phyloP scores from a whole-genome alignment of 2,329 filamentous ascomycete species.

The Alternaria panax region DNA sequence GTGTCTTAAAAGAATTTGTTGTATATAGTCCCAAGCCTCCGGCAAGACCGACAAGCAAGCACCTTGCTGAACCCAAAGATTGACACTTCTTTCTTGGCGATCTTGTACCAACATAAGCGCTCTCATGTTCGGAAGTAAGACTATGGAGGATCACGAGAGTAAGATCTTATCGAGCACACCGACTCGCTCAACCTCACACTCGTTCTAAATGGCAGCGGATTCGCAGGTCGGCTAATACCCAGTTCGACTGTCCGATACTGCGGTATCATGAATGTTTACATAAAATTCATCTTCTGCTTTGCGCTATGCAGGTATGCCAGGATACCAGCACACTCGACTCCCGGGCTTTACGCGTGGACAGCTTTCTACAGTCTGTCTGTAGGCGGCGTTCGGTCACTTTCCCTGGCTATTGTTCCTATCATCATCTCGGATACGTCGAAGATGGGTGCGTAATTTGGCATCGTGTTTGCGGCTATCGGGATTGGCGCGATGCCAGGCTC shows the following conservation, averaged over 20 bases:
- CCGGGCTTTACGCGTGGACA: neutral
- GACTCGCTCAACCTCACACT: neutral
- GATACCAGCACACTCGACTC: neutral
- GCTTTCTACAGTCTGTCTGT: neutral
- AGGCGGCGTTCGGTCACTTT: neutral
- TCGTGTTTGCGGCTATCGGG: neutral
- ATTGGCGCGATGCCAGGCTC: neutral
- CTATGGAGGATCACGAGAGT: neutral
- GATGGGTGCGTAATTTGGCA: neutral
- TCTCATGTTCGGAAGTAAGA: neutral
- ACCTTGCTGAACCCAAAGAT: neutral
- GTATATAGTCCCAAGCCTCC: neutral
- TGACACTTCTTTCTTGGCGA: neutral
- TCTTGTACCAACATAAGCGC: neutral
- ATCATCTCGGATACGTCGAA: neutral
- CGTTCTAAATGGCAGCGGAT: neutral
- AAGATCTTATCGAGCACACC: neutral
- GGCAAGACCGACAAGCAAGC: neutral
- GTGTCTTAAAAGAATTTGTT: neutral
- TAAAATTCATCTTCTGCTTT: neutral
- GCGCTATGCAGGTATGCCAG: neutral
- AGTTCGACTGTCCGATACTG: neutral
- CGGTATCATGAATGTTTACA: neutral
- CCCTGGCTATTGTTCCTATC: neutral
- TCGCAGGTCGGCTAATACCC: neutral